Conservation (phyloP, 306 rosid genomes). For the Arachis stenosperma region DNA sequence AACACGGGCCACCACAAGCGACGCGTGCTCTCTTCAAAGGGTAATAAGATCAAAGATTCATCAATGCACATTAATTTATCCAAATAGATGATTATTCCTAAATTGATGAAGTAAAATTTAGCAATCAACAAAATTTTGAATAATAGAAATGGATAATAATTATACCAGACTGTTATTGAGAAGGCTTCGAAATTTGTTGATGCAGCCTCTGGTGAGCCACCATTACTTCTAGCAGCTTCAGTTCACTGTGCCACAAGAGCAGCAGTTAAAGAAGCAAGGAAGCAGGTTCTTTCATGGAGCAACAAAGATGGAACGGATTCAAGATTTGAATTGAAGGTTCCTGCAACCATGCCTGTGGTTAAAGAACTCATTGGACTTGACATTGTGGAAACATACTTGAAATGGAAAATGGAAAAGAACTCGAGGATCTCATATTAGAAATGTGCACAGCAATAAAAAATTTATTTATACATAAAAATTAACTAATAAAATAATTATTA, state of each 20-base stretch:
- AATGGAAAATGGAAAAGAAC: slow-evolving; percentile 55
- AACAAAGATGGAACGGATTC: slow-evolving; percentile 41
- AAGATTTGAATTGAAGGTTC: slow-evolving; percentile 68
- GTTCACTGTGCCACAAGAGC: slow-evolving; percentile 85
- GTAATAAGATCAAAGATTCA: slow-evolving; percentile 47
- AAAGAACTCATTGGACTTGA: slow-evolving; percentile 77
- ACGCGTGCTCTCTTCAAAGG: slow-evolving; percentile 85
- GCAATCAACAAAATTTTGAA: too few species aligned
- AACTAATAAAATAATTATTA: too few species aligned
- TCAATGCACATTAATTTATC: neutral
- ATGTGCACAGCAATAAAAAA: too few species aligned
- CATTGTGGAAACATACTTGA: slow-evolving; percentile 70
- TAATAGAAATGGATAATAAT: too few species aligned
- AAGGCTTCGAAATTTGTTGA: slow-evolving; percentile 18
- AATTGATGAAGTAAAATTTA: too few species aligned
- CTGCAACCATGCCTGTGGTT: slow-evolving; percentile 88
- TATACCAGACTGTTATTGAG: neutral
- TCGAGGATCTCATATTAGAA: neutral
- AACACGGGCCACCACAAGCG: slow-evolving; percentile 68
- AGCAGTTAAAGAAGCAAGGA: slow-evolving; percentile 72
- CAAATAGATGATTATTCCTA: too few species aligned
- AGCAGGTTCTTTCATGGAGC: slow-evolving; percentile 69
- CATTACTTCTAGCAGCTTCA: slow-evolving; percentile 77
- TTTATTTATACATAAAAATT: too few species aligned
- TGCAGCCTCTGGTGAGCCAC: slow-evolving; percentile 97